Evolutionary conservation across 169 alveolate genomes (phyloP).

Genomic region (Cryptosporidium tyzzeri): DNA sequence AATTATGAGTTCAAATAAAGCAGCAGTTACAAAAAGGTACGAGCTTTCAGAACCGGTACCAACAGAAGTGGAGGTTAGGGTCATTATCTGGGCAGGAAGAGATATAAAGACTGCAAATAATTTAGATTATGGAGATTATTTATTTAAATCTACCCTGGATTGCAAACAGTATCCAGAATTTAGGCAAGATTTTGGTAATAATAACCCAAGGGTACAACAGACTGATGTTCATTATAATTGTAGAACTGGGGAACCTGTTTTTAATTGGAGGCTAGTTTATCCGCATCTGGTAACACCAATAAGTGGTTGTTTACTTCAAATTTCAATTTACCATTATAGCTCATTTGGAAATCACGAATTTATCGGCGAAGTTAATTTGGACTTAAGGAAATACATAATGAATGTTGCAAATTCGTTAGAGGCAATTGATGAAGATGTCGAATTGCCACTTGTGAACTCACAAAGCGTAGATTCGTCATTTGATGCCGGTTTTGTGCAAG

Average conservation of each 20-base stretch:
- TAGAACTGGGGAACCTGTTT: slow-evolving; percentile 87
- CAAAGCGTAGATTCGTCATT: slow-evolving; percentile 77
- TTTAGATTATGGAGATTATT: slow-evolving; percentile 65
- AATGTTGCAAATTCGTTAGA: slow-evolving; percentile 85
- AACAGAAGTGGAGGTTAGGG: slow-evolving; percentile 86
- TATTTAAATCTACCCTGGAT: slow-evolving; percentile 83
- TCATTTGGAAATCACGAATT: slow-evolving; percentile 88
- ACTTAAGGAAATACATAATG: slow-evolving; percentile 85
- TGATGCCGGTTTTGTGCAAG: slow-evolving; percentile 87
- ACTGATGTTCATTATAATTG: slow-evolving; percentile 93
- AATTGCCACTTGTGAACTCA: slow-evolving; percentile 84
- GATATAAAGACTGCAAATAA: slow-evolving; percentile 74
- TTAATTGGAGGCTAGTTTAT: slow-evolving; percentile 92
- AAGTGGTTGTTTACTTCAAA: slow-evolving; percentile 90
- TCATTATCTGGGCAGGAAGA: slow-evolving; percentile 81
- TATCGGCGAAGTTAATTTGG: slow-evolving; percentile 89
- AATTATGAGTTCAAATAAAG: slow-evolving; percentile 83
- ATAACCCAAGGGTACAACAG: slow-evolving; percentile 82
- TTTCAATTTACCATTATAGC: slow-evolving; percentile 88
- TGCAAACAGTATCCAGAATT: slow-evolving; percentile 86
- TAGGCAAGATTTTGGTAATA: slow-evolving; percentile 77
- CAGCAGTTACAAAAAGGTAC: slow-evolving; percentile 83
- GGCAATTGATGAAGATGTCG: slow-evolving; percentile 87
- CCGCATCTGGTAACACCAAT: slow-evolving; percentile 88
- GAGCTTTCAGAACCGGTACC: slow-evolving; percentile 84